A percentile compares a stretch with the other conserved stretches of the same genome.
These are phyloP conservation scores for Apiospora aurea DNA, from an alignment of 2,329 filamentous ascomycete species.

Conservation along the genomic window DNA sequence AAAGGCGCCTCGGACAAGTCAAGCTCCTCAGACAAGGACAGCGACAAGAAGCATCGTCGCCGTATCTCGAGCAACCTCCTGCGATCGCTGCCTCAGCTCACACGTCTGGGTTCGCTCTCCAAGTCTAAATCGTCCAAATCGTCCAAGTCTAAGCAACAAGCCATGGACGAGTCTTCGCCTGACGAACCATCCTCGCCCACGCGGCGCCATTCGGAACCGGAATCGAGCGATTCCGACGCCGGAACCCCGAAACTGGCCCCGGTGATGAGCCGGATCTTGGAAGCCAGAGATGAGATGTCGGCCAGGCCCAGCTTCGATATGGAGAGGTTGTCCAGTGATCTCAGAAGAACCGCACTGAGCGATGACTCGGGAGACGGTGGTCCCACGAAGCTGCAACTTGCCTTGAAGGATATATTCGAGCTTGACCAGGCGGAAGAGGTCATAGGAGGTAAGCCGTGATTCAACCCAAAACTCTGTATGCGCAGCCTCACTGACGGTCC, in stretches of 20 bases:
- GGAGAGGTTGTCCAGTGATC: conserved; percentile 53
- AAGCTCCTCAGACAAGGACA: conserved; percentile 25
- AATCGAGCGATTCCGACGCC: not conserved
- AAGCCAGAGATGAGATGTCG: conserved; percentile 71
- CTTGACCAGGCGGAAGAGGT: conserved; percentile 86
- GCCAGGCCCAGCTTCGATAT: conserved; percentile 65
- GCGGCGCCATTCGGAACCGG: conserved; percentile 21
- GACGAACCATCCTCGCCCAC: conserved; percentile 27
- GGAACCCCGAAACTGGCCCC: conserved; percentile 61
- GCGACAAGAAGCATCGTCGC: conserved; percentile 58
- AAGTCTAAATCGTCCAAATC: conserved; percentile 51
- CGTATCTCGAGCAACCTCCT: conserved; percentile 71
- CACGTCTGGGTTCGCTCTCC: conserved; percentile 49
- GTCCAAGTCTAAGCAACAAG: conserved; percentile 49
- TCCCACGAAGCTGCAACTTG: conserved; percentile 69
- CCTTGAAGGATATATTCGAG: conserved; percentile 84
- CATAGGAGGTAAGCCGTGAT: conserved; percentile 67
- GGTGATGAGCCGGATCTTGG: conserved; percentile 79
- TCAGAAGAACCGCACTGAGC: conserved; percentile 41
- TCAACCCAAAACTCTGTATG: not conserved
- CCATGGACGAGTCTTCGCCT: conserved; percentile 43
- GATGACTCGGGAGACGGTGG: conserved; percentile 43
- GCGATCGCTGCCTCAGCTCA: conserved; percentile 69
- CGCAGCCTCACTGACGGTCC: not conserved
- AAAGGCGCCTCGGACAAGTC: conserved; percentile 43